These are phyloP conservation scores for Azolla pinnata DNA, from an alignment of 75 land plant species.

Conservation along the genomic window DNA sequence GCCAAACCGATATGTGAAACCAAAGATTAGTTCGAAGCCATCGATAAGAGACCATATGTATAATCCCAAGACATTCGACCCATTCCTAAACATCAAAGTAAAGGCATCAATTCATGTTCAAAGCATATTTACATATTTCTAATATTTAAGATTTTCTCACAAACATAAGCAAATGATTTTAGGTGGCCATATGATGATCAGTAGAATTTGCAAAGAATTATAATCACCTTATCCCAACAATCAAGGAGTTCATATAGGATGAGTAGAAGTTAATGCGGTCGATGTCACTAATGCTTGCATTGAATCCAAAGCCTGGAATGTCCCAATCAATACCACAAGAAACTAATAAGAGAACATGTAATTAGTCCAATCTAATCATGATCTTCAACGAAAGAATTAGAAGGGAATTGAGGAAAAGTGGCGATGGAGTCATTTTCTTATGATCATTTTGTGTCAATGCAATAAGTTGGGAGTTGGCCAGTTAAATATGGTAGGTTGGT, in stretches of 20 bases:
- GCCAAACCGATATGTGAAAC: not conserved
- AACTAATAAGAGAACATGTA: not conserved
- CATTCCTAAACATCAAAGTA: constrained; percentile 2
- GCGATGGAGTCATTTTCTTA: too few relatives aligned
- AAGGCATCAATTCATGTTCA: not conserved
- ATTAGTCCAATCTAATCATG: not conserved
- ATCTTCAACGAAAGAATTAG: not conserved
- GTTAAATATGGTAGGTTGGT: too few relatives aligned
- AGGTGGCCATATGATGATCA: too few relatives aligned
- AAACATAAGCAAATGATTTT: too few relatives aligned
- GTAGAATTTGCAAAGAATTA: too few relatives aligned
- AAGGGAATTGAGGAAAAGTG: not conserved
- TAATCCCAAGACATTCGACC: constrained; percentile 8
- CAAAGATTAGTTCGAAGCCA: constrained; percentile 2
- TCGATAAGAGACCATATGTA: constrained; percentile 10
- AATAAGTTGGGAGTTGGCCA: too few relatives aligned
- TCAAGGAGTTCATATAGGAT: not conserved
- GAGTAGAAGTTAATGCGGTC: not conserved
- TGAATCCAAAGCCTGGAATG: not conserved
- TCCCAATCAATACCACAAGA: not conserved
- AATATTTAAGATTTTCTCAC: too few relatives aligned
- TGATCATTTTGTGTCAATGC: too few relatives aligned
- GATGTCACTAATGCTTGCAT: not conserved
- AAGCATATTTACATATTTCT: too few relatives aligned
- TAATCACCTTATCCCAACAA: not conserved